These are phyloP conservation scores for Aspergillus olivimuriae DNA, from an alignment of 495 filamentous ascomycete genomes.

Conservation along the genomic window DNA sequence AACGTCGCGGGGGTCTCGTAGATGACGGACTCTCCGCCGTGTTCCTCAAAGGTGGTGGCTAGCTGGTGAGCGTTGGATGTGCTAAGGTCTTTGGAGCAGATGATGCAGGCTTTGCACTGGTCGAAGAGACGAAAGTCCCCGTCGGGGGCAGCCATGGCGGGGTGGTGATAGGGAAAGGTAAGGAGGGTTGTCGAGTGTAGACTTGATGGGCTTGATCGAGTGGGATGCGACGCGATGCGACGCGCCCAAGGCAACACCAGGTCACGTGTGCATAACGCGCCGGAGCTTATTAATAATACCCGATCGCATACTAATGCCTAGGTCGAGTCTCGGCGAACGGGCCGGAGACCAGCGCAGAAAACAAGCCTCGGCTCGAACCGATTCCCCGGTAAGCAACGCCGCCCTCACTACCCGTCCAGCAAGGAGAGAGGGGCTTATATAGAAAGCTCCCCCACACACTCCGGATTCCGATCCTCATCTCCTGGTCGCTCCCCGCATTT, in stretches of 20 bases:
- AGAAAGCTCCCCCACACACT: background rate
- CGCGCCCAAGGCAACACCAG: constrained; percentile 16
- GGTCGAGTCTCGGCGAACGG: too few relatives aligned
- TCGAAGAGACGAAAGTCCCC: constrained; percentile 34
- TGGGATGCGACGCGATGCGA: constrained; percentile 13
- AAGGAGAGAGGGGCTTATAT: background rate
- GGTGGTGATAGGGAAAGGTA: background rate
- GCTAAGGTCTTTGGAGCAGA: constrained; percentile 43
- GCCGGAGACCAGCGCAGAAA: too few relatives aligned
- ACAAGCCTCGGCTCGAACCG: background rate
- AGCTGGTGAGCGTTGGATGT: constrained; percentile 40
- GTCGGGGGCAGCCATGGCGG: constrained; percentile 25
- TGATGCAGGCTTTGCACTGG: constrained; percentile 36
- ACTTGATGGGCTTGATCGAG: background rate
- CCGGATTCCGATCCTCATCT: background rate
- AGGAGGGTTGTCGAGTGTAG: background rate
- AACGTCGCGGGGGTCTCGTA: constrained; percentile 37
- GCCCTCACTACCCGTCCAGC: background rate
- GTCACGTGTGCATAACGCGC: constrained; percentile 12
- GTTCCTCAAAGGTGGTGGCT: constrained; percentile 22
- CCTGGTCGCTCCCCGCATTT: background rate
- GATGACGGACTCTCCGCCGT: constrained; percentile 48
- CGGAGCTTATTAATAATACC: background rate
- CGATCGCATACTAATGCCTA: background rate
- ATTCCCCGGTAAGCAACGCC: background rate